These are phyloP conservation scores for Paecilomyces niveus DNA, from an alignment of 2,329 filamentous ascomycete genomes.

Conservation along the genomic window DNA sequence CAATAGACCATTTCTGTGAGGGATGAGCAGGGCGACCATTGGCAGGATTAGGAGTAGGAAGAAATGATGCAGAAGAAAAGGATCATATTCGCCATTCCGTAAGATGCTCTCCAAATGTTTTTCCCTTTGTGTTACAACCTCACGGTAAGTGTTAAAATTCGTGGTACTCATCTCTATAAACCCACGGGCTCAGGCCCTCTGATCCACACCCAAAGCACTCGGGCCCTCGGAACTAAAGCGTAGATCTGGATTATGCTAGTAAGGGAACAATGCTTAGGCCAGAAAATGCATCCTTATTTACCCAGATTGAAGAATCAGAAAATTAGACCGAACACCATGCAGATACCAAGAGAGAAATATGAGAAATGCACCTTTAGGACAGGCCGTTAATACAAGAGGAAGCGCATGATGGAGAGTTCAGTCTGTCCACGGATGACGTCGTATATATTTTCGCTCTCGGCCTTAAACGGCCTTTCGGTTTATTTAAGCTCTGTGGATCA, in stretches of 20 bases:
- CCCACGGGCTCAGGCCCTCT: neutral
- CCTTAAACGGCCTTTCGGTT: too few species aligned
- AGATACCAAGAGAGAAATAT: neutral
- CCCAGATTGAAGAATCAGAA: neutral
- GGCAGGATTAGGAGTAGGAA: constrained; percentile 25
- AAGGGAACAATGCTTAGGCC: neutral
- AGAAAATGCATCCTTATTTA: neutral
- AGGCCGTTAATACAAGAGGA: too few species aligned
- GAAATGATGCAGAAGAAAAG: constrained; percentile 30
- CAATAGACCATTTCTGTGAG: constrained; percentile 31
- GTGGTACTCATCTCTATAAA: constrained; percentile 17
- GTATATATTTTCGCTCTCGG: too few species aligned
- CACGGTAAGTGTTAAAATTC: constrained; percentile 18
- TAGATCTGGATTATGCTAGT: neutral
- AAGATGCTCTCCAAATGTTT: constrained; percentile 17
- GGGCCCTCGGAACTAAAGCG: neutral
- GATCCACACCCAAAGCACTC: neutral
- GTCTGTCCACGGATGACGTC: too few species aligned
- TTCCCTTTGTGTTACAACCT: constrained; percentile 17
- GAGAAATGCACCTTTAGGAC: neutral
- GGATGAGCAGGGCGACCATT: constrained; percentile 46
- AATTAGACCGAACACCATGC: neutral
- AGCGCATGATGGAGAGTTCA: too few species aligned
- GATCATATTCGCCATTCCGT: constrained; percentile 21
- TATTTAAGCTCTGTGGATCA: neutral